Conservation (phyloP, 1,139 yeast species). For the Geotrichum reessii region DNA sequence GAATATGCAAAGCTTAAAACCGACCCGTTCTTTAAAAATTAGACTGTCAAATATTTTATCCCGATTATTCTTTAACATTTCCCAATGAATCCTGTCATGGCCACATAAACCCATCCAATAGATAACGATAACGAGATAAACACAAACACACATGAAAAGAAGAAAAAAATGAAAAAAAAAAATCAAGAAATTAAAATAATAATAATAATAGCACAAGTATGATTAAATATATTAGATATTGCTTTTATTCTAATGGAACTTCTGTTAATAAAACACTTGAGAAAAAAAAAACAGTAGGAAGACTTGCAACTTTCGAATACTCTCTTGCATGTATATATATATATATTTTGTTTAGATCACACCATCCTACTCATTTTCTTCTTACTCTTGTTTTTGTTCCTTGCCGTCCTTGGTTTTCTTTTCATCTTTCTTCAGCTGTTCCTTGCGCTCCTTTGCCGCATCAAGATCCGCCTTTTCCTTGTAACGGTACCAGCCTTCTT, state of each 20-base stretch:
- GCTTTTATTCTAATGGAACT: no score
- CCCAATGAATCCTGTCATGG: neutral
- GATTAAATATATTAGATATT: no score
- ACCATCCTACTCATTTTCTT: neutral
- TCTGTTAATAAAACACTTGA: no score
- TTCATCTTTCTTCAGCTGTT: neutral
- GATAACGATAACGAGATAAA: neutral
- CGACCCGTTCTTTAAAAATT: constrained; percentile 19
- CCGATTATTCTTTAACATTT: neutral
- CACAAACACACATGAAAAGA: neutral
- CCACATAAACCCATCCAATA: neutral
- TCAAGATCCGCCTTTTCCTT: neutral
- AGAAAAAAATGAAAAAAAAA: no score
- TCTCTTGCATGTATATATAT: no score
- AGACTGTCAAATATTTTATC: no score
- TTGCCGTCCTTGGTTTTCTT: neutral
- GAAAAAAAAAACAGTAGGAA: no score
- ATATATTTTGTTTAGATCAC: no score
- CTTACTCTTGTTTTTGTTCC: neutral
- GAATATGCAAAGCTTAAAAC: constrained; percentile 32
- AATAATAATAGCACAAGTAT: no score
- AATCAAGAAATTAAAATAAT: no score
- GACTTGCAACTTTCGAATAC: no score
- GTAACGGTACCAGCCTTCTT: constrained; percentile 11
- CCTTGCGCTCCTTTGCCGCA: neutral